Conservation (phyloP, 331 rosid genomes). For the Stylosanthes scabra region DNA sequence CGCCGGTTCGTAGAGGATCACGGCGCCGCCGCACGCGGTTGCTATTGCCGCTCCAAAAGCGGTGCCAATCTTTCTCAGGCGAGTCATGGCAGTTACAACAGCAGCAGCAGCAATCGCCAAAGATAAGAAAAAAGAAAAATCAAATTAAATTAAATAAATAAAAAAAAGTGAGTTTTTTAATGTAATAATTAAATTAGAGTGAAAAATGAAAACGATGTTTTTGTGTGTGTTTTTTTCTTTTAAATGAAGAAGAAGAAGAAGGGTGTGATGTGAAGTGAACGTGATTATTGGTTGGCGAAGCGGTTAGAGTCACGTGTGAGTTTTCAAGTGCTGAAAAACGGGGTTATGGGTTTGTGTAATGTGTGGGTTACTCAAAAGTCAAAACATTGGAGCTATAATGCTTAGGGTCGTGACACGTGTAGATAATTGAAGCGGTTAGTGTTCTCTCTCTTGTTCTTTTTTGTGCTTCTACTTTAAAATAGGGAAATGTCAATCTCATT, state of each 20-base stretch:
- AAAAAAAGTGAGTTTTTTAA: too few species aligned
- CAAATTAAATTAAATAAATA: background rate
- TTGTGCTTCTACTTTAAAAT: conserved; percentile 22
- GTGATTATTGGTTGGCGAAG: conserved; percentile 32
- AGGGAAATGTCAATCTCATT: conserved; percentile 35
- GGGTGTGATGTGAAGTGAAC: background rate
- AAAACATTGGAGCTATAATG: background rate
- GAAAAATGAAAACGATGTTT: background rate
- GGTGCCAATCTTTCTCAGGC: conserved; percentile 61
- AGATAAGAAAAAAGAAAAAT: background rate
- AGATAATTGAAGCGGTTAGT: conserved; percentile 4
- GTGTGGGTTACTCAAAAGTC: conserved; percentile 38
- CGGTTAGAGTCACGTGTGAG: conserved; percentile 35
- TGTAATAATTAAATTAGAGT: too few species aligned
- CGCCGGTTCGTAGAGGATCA: conserved; percentile 55
- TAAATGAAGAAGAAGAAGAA: conserved; percentile 1
- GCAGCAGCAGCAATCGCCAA: background rate
- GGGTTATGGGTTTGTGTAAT: background rate
- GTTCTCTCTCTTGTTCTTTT: background rate
- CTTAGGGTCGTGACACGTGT: conserved; percentile 34
- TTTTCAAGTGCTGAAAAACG: background rate
- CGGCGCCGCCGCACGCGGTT: conserved; percentile 59
- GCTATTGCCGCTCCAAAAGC: conserved; percentile 56
- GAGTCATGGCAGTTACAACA: conserved; percentile 49
- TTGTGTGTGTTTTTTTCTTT: too few species aligned